Evolutionary conservation across 345 rosid genomes (phyloP).

Genomic region (Acer saccharum): DNA sequence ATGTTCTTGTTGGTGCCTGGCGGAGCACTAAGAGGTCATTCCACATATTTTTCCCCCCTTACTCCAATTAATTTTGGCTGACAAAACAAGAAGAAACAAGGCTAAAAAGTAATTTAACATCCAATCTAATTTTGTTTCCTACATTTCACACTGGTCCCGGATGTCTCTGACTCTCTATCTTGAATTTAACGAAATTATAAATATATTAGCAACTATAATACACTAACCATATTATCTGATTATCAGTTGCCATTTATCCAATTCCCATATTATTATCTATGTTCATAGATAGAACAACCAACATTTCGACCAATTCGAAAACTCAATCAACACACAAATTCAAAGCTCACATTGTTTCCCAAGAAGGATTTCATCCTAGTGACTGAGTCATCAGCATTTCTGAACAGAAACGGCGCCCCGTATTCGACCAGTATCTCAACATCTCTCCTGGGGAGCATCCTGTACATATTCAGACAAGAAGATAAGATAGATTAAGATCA

Average conservation of each 20-base stretch:
- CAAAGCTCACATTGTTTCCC: conserved; percentile 34
- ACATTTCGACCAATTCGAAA: neutral
- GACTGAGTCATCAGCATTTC: conserved; percentile 53
- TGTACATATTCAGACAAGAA: conserved; percentile 21
- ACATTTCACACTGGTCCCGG: neutral
- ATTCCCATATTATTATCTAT: neutral
- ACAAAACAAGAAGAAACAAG: too few relatives aligned
- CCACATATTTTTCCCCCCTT: too few relatives aligned
- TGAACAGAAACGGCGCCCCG: conserved; percentile 66
- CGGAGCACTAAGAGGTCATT: too few relatives aligned
- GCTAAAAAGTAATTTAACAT: too few relatives aligned
- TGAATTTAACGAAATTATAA: neutral
- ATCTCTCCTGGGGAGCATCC: conserved; percentile 73
- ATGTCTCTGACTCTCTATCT: too few relatives aligned
- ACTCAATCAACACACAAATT: neutral
- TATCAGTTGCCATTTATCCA: neutral
- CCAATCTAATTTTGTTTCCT: neutral
- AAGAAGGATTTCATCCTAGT: conserved; percentile 63
- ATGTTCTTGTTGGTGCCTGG: neutral
- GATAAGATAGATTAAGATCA: neutral
- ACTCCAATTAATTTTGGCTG: too few relatives aligned
- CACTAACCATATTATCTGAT: neutral
- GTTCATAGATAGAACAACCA: neutral
- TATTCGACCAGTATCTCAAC: conserved; percentile 60
- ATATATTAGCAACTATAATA: neutral